These are phyloP conservation scores for Musa schizocarpa DNA, from an alignment of 176 grass and related monocot genomes.

Conservation along the genomic window DNA sequence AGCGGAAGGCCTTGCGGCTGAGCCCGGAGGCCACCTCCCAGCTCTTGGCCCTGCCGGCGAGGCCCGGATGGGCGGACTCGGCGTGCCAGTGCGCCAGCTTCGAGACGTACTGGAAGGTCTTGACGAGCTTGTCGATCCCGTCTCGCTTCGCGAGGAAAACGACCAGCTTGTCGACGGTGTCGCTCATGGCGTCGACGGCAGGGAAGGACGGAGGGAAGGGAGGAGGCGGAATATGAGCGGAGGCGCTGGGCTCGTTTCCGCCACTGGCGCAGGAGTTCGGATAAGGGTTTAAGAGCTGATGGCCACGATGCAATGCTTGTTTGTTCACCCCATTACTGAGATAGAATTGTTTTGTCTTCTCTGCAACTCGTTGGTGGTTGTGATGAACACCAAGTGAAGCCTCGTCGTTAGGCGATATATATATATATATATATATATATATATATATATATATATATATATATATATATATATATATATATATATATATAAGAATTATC, in stretches of 20 bases:
- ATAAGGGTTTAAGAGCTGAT: neutral
- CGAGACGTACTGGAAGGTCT: slow-evolving; percentile 98
- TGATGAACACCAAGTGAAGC: neutral
- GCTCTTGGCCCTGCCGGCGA: slow-evolving; percentile 67
- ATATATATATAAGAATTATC: too few relatives aligned
- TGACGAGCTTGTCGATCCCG: slow-evolving; percentile 98
- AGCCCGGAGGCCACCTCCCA: slow-evolving; percentile 91
- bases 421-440: too few relatives aligned
- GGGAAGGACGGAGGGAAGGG: neutral
- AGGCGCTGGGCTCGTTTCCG: neutral
- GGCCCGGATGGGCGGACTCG: slow-evolving; percentile 32
- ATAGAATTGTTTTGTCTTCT: slow-evolving; percentile 1
- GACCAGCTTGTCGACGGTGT: slow-evolving; percentile 93
- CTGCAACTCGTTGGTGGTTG: neutral
- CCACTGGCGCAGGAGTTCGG: neutral
- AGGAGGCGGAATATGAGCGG: neutral
- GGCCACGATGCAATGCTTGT: neutral
- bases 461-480: too few relatives aligned
- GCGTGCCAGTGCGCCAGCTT: slow-evolving; percentile 76
- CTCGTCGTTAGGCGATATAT: too few relatives aligned
- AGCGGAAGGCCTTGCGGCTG: slow-evolving; percentile 89
- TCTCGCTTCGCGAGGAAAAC: slow-evolving; percentile 96
- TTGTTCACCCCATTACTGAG: neutral
- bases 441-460: too few relatives aligned
- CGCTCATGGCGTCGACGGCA: slow-evolving; percentile 15